Evolutionary conservation across 345 rosid species (phyloP), one percentile per base, ranked within the genome.

Genomic region (Durio zibethinus): DNA sequence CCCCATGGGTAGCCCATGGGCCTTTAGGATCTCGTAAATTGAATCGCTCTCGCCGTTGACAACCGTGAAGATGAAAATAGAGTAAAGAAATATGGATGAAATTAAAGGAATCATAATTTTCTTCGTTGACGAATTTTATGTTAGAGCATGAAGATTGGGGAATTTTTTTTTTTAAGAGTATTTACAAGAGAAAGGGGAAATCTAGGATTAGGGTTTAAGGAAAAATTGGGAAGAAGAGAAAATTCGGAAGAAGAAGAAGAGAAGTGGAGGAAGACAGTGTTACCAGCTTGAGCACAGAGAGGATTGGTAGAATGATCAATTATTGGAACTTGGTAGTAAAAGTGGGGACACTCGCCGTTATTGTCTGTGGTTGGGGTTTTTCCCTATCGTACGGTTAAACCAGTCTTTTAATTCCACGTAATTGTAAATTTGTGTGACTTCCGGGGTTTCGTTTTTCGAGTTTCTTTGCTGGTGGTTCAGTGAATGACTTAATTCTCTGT

Each of bases 1-100:
- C 29, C 99, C 99, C 79, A 85, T 83, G 23, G 99, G 99, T 1
- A 95, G 89, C 18, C 91, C 97, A 73, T 91, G 87, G 0, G 59
- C 80, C 80, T 63, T 77, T 29, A 95, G 85, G 77, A 90, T 81
- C 59, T 89, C 90, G 86, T 90, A 93, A 73, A 90, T 83, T 10
- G 98, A 74, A 15, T 83, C 80, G 7, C 76, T 21, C 61, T 80
- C 72, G 72, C 4, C 82, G 76, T 45, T 78, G 53, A 10, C 73
- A 25, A 79, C 77, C 59, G 54, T 78, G 56, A 9, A 80, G 63
- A 53, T 2, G 60, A 85, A 29, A 53, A 80, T 25, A 45, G 82
- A 29, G 9, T 83, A 80, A 20, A 89, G 78, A 14, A 80, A 3
- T 47, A 73, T 18, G 80, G 81, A 82, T 67, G 59, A 77, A 29